Base-by-base conservation (phyloP, 345 rosid genomes). In the Gossypium ekmanianum region DNA sequence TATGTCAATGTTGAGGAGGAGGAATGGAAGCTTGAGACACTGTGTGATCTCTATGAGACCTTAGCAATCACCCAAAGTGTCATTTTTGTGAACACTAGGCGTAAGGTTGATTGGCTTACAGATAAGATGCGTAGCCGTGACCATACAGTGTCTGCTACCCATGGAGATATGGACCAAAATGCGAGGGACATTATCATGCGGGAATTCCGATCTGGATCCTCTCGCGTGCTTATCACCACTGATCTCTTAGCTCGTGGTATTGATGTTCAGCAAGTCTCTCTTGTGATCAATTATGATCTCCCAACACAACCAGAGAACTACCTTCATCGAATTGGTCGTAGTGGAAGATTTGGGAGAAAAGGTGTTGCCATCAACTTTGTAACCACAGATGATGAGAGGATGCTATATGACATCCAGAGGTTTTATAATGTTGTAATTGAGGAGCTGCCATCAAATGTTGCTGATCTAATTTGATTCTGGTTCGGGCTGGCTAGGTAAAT, bases 71-170 rank as follows among this genome's bases (percentile, higher is more conserved):
- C 88, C 74, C 86, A 83, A 74, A 83, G 86, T 68, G 86, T 85
- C 50, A 83, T 85, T 41, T 85, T 85, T 61, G 82, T 81, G 61
- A 83, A 85, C 77, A 85, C 84, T 11, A 51, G 86, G 56, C 79
- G 86, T 56, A 85, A 85, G 75, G 84, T 85, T 1, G 86, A 83
- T 55, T 83, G 86, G 86, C 83, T 85, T 3, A 81, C 88, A 10
- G 86, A 83, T 77, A 85, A 81, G 79, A 70, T 80, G 85, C 74
- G 79, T 3, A 24, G 79, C 54, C 82, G 79, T 22, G 87, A 84
- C 57, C 87, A 85, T 72, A 83, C 81, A 13, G 81, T 72, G 7
- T 72, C 75, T 56, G 55, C 66, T 29, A 72, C 75, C 66, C 75
- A 70, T 52, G 74, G 74, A 70, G 74, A 70, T 39, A 71, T 71